These are phyloP conservation scores for Simplicillium aogashimaense DNA, from an alignment of 2,329 filamentous ascomycete genomes.

Conservation along the genomic window DNA sequence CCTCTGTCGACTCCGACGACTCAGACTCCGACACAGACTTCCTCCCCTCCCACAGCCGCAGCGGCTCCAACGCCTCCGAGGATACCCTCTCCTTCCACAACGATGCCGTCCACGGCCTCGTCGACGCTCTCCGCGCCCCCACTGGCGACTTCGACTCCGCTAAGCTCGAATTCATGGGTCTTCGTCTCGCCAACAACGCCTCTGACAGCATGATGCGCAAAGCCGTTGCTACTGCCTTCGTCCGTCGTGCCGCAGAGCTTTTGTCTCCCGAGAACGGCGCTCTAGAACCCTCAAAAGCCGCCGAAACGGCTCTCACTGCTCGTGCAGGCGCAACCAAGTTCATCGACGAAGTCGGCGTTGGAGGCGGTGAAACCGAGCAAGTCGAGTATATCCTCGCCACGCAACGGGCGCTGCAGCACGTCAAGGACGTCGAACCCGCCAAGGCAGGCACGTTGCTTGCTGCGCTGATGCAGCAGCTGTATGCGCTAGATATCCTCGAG, in stretches of 20 bases:
- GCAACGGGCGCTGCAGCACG: constrained; percentile 66
- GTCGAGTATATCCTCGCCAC: constrained; percentile 74
- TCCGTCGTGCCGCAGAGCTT: constrained; percentile 69
- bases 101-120: constrained; percentile 78
- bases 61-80: constrained; percentile 59
- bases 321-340: constrained; percentile 45
- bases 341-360: constrained; percentile 49
- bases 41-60: constrained; percentile 30
- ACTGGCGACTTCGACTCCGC: constrained; percentile 69
- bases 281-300: constrained; percentile 54
- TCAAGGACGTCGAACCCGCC: constrained; percentile 43
- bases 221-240: constrained; percentile 77
- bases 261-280: constrained; percentile 36
- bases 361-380: constrained; percentile 65
- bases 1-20: constrained; percentile 54
- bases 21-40: constrained; percentile 60
- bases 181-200: constrained; percentile 86
- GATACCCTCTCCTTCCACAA: constrained; percentile 58
- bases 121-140: constrained; percentile 71
- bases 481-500: constrained; percentile 74
- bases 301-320: constrained; percentile 48
- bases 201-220: constrained; percentile 81
- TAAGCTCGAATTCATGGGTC: constrained; percentile 83
- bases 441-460: constrained; percentile 57
- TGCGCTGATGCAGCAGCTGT: constrained; percentile 73